These are phyloP conservation scores for Cylindrotheca closterium DNA, from an alignment of 108 stramenopile species.

Conservation along the genomic window DNA sequence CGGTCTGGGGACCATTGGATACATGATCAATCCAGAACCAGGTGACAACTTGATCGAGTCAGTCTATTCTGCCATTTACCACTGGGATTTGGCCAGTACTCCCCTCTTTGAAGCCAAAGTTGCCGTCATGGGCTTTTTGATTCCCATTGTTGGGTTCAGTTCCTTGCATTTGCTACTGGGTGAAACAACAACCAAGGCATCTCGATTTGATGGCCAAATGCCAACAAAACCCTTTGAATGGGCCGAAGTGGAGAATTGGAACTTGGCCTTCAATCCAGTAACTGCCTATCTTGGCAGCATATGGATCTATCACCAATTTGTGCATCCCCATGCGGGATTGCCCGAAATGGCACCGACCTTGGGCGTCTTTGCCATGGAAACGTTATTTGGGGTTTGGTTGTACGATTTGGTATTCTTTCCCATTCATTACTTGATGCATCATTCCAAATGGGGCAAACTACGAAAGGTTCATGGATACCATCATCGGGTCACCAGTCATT, in stretches of 20 bases:
- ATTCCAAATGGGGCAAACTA: background rate
- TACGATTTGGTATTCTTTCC: constrained; percentile 38
- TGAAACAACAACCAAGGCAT: constrained; percentile 8
- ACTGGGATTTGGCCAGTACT: constrained; percentile 15
- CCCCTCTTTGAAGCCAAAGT: constrained; percentile 31
- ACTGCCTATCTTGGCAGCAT: constrained; percentile 33
- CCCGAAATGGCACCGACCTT: constrained; percentile 33
- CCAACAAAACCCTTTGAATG: constrained; percentile 24
- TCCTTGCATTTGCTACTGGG: constrained; percentile 19
- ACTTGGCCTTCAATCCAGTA: constrained; percentile 37
- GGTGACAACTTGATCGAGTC: constrained; percentile 5
- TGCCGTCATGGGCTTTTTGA: constrained; percentile 25
- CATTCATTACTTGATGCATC: constrained; percentile 35
- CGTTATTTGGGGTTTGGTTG: constrained; percentile 22
- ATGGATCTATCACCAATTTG: constrained; percentile 24
- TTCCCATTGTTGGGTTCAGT: constrained; percentile 10
- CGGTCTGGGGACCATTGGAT: background rate
- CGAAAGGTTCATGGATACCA: constrained; percentile 28
- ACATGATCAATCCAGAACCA: constrained; percentile 17
- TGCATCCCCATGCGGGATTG: constrained; percentile 23
- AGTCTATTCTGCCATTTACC: constrained; percentile 14
- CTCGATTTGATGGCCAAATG: constrained; percentile 20
- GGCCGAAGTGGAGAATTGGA: constrained; percentile 8
- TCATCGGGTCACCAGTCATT: constrained; percentile 5
- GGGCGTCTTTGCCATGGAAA: constrained; percentile 25